A percentile compares a stretch with the other conserved stretches of the same genome.
Evolutionary conservation across 768 basidiomycete species (phyloP).

Genomic region (Vishniacozyma victoriae): DNA sequence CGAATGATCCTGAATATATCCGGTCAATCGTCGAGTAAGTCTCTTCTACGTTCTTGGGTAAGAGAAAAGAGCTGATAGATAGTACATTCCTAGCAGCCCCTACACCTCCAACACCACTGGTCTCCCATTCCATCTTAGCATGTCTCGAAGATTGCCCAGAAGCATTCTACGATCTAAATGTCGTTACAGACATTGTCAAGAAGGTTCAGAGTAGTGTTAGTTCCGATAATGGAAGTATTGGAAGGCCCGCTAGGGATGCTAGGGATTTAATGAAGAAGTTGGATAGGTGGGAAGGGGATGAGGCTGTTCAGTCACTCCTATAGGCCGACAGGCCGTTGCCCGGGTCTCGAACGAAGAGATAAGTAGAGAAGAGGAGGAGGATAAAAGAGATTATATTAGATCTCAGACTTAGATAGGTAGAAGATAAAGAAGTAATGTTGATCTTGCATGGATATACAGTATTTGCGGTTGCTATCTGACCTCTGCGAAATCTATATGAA

Average conservation of each 20-base stretch:
- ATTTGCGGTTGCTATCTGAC: too few relatives aligned
- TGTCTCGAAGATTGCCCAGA: conserved; percentile 50
- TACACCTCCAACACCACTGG: conserved; percentile 58
- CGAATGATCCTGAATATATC: conserved; percentile 58
- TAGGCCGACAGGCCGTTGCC: too few relatives aligned
- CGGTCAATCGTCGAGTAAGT: conserved; percentile 64
- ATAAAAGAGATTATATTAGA: too few relatives aligned
- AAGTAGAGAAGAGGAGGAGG: too few relatives aligned
- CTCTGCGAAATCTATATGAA: too few relatives aligned
- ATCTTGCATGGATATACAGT: too few relatives aligned
- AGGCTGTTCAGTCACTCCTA: conserved; percentile 38
- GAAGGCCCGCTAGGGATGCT: conserved; percentile 76
- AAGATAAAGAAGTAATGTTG: too few relatives aligned
- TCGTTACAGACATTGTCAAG: conserved; percentile 61
- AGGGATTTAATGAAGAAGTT: conserved; percentile 46
- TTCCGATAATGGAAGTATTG: conserved; percentile 64
- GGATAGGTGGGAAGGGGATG: conserved; percentile 45
- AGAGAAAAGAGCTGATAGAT: conserved; percentile 1
- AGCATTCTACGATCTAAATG: conserved; percentile 61
- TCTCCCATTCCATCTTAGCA: conserved; percentile 40
- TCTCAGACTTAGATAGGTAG: too few relatives aligned
- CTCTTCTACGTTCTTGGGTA: not conserved
- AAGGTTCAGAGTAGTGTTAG: conserved; percentile 66
- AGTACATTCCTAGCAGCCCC: conserved; percentile 63
- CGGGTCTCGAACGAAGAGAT: too few relatives aligned